Base-by-base conservation (phyloP, 164 flowering plant species). In the Kingdonia uniflora region DNA sequence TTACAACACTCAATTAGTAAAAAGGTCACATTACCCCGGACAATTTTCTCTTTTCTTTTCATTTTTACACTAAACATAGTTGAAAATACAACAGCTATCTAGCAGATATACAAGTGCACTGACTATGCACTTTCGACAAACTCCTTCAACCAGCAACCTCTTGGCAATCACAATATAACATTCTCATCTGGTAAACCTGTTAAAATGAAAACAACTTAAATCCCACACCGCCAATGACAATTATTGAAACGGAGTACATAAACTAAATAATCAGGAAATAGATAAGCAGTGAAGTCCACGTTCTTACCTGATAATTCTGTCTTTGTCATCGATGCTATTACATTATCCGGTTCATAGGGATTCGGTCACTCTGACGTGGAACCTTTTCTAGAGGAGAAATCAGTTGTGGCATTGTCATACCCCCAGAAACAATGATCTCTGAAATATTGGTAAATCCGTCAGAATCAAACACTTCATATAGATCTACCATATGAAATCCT, bases 391-490 rank as follows among this genome's bases (percentile, higher is more conserved):
- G 15, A 48, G 83, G 85, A 57, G 95, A 64, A 48, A 85, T 85
- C 19, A 60, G 37, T 52, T 86, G 90, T 10, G 95, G 95, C 95
- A 86, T 86, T 24, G 95, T 73, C 95, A 86, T 86, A 13, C 95
- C 95, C 37, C 87, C 95, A 12, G 95, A 86, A 50, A 86, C 90
- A 55, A 86, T 81, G 48, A 86, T 86, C 75, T 86, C 95, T 86
- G 87, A 63, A 70, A 39, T 14, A 62, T 55, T 23, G 7, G 58
- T 2, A 44, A 23, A 39, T 42, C 24, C 33, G 44, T 43, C 35
- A 39, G 40, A 26, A 42, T 52, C 7, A 47, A 29, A 37, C 19
- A 2, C 0, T 13, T 14, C 33, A 22, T 19, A 45, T 42, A 14
- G 2, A 51, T 26, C 42, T 17, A 20, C 6, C 16, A 39, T 22